Evolutionary conservation across 306 rosid genomes (phyloP).

Genomic region (Hylodesmum podocarpum): DNA sequence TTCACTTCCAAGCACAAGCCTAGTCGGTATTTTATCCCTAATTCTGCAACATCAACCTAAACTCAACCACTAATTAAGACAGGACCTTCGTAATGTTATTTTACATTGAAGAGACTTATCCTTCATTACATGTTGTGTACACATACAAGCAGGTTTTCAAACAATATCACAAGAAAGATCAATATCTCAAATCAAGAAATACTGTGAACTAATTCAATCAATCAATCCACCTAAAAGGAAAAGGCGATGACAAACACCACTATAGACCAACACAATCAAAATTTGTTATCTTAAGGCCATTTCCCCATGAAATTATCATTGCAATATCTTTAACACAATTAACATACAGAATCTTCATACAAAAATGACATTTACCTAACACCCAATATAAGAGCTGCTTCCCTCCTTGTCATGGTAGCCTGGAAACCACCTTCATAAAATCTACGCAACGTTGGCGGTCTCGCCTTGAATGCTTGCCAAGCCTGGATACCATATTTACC

Average conservation of each 20-base stretch:
- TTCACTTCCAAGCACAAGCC: not conserved
- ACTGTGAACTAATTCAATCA: not conserved
- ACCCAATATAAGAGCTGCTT: constrained; percentile 80
- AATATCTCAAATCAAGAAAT: not conserved
- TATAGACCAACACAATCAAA: not conserved
- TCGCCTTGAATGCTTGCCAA: constrained; percentile 78
- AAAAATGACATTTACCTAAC: constrained; percentile 52
- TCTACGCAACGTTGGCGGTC: constrained; percentile 52
- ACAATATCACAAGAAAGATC: not conserved
- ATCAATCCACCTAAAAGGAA: not conserved
- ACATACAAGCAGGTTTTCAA: not conserved
- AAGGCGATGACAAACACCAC: not conserved
- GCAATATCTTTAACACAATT: not conserved
- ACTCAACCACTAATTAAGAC: not conserved
- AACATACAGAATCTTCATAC: not conserved
- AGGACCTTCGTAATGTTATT: not conserved
- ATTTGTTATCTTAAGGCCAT: not conserved
- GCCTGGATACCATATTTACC: constrained; percentile 70
- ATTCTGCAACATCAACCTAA: not conserved
- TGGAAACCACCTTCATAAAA: constrained; percentile 88
- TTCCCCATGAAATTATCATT: not conserved
- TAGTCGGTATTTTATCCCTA: not conserved
- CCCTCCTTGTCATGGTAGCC: constrained; percentile 70
- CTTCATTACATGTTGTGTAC: not conserved
- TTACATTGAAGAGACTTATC: not conserved